Evolutionary conservation across 441 rosid genomes (phyloP), one percentile per base, ranked within the genome.

Genomic region (Flueggea neowawraea): DNA sequence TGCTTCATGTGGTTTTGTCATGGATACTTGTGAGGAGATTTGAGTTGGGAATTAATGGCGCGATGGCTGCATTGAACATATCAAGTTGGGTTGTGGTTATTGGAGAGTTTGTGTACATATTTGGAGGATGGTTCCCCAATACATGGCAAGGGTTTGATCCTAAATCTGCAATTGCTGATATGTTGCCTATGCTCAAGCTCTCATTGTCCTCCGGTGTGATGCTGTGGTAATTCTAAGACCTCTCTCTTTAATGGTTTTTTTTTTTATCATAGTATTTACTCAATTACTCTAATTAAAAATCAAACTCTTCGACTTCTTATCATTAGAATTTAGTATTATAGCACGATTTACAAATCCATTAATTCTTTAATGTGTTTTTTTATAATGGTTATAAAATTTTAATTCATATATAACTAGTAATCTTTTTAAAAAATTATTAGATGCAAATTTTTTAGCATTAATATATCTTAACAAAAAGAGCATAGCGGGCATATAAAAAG

Each of bases 131-230:
- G 88, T 88, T 92, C 28, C 83, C 78, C 0, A 55, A 79, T 53
- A 75, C 95, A 15, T 90, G 97, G 95, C 81, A 68, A 13, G 97
- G 97, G 47, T 81, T 90, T 63, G 69, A 72, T n/a, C n/a, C n/a
- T 14, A 43, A 5, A 31, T 84, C 82, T 56, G 87, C 91, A 6
- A 82, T 84, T 55, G 11, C 63, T 50, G 84, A 83, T 64, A 49
- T 90, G 4, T 45, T 73, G 28, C 90, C 95, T 1, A 67, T 82
- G 4, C 31, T 88, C 16, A 88, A 83, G 75, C 89, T 90, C 62
- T 86, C 97, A 0, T 6, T 86, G 3, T 78, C 95, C 13, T 90
- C 95, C 2, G 95, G 88, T 22, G 43, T 88, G 33, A 90, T 88
- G 95, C 11, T 90, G 1, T 90, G 93, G 93, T 83, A 72, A 51